Evolutionary conservation across 2,329 filamentous ascomycete genomes (phyloP), one percentile per base, ranked within the genome.

Genomic region (Nigrograna mackinnonii): DNA sequence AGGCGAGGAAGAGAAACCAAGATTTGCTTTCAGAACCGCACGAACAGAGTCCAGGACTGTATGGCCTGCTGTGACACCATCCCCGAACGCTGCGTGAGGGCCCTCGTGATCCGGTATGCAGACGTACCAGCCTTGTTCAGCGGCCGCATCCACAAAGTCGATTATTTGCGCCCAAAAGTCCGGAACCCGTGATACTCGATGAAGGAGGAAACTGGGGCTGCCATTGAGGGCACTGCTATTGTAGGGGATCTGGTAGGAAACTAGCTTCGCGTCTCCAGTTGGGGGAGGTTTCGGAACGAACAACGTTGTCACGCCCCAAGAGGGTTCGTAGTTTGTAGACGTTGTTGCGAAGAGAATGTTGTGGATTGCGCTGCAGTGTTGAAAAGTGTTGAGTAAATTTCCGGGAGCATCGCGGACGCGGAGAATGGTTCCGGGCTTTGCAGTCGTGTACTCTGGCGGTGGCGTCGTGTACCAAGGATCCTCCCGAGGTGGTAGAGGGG

Each of bases 31-130:
- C 3, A 62, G 47, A 1, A 54, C 46, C 6, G 58, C 55, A 7
- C 61, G 55, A 34, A 64, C 42, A 5, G 47, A 50, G 39, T 63
- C 58, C 7, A 64, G 46, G 13, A 53, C 58, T 24, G 54, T 57
- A 18, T 60, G 46, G 4, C 58, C 61, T 22, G 48, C 44, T 16
- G 49, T 41, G 5, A 55, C 28, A 7, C 61, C 60, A 6, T 50
- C 39, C 6, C 49, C 49, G 24, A 60, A 62, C 2, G 52, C 44
- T 12, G 56, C 56, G 18, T 49, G 26, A 4, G 52, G 54, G 5
- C 57, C 58, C 46, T 63, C 57, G 33, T 52, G 56, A 33, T 62
- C 60, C 13, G 60, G 47, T 1, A 47, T 43, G 5, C 42, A 47
- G 24, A 64, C 52, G 31, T 51, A 47, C 46, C 52, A 58, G 4